A percentile compares a stretch with the other conserved stretches of the same genome.
These are phyloP conservation scores for Ceratobasidium sp. DNA, from an alignment of 1,284 basidiomycete genomes.

Conservation along the genomic window DNA sequence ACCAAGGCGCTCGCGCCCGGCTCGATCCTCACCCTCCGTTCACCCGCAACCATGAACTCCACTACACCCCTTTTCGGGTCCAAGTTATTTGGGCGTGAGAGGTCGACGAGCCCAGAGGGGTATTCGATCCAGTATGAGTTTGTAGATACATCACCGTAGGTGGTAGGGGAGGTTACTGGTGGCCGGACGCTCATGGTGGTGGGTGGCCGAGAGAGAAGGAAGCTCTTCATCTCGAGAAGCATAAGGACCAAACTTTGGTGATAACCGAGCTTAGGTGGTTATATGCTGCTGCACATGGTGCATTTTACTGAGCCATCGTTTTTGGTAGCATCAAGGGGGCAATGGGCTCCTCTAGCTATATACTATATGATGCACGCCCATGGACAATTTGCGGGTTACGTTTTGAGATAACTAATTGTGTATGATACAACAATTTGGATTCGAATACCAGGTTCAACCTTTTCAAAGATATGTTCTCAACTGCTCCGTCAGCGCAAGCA, in stretches of 20 bases:
- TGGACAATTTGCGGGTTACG: neutral
- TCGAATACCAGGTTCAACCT: neutral
- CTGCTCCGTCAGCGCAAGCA: conserved; percentile 62
- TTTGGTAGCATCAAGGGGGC: no score
- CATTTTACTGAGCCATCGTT: neutral
- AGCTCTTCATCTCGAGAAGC: neutral
- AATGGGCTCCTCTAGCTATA: neutral
- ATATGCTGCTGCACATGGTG: conserved; percentile 1
- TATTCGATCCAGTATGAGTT: conserved; percentile 73
- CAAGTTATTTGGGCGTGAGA: conserved; percentile 55
- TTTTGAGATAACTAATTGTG: neutral
- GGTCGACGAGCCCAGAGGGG: conserved; percentile 69
- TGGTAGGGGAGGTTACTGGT: conserved; percentile 7
- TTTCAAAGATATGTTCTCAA: conserved; percentile 58
- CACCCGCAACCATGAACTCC: conserved; percentile 66
- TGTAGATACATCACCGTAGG: conserved; percentile 10
- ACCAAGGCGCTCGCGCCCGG: conserved; percentile 65
- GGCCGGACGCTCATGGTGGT: conserved; percentile 37
- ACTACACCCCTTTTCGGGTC: conserved; percentile 61
- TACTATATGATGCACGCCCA: neutral
- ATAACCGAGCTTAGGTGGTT: neutral
- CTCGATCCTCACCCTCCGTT: conserved; percentile 64
- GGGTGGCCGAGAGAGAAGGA: no score
- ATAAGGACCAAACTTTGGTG: neutral
- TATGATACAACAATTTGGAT: neutral